Base-by-base conservation (phyloP, 306 rosid genomes). In the Erythrophleum fordii region DNA sequence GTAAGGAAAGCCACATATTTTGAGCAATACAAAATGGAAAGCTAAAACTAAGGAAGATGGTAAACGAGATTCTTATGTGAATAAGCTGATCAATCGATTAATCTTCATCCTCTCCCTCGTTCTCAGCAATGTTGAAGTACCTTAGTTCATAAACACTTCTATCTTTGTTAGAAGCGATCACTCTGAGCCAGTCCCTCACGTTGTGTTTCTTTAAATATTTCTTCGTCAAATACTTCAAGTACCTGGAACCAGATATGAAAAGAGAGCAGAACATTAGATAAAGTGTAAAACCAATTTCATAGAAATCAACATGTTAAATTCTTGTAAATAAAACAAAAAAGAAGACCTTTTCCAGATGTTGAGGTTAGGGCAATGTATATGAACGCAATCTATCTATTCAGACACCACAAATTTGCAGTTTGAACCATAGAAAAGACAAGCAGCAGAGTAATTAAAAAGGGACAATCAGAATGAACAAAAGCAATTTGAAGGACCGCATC, bases 51-150 rank as follows among this genome's bases (percentile, higher is more conserved):
- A 20, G 64, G 52, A 64, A 81, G 64, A 76, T 14, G 48, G 48
- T 64, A 64, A 61, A 71, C 72, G 23, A 55, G 44, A 79, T 51
- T 56, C 53, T 53, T 11, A 31, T 17, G 10, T 8, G 44, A 75
- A 78, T 46, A 71, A 65, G 62, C 35, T 6, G 28, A 79, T 69
- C 49, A 79, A 37, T 82, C 56, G 67, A 79, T 80, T 51, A 86
- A 67, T 86, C 89, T 72, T 83, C 89, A 25, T 76, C 89, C 80
- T 83, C 89, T 31, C 83, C 87, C 52, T 86, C 89, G 25, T 86
- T 86, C 81, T 86, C 89, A 6, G 87, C 89, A 41, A 86, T 86
- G 89, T 86, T 86, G 85, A 86, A 86, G 85, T 86, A 86, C 80
- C 89, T 83, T 74, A 83, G 34, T 75, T 83, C 87, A 68, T 83